These are phyloP conservation scores for Candida sojae DNA, from an alignment of 1,139 yeast genomes.

Conservation along the genomic window DNA sequence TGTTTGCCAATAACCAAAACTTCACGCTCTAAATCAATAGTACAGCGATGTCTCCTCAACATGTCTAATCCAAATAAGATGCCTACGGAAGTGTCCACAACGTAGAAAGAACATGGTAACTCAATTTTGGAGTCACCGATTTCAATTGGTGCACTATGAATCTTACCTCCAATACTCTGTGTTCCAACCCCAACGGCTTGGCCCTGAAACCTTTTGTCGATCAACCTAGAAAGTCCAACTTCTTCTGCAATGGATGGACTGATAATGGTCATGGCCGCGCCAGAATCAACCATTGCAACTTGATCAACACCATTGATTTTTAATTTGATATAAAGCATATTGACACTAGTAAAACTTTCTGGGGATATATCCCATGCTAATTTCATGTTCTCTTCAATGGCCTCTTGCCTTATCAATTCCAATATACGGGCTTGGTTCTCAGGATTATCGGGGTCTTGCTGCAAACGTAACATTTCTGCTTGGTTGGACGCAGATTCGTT, in stretches of 20 bases:
- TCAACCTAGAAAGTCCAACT: slow-evolving; percentile 68
- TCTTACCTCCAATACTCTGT: slow-evolving; percentile 74
- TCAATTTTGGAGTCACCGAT: slow-evolving; percentile 57
- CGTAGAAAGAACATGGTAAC: slow-evolving; percentile 79
- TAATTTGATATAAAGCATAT: slow-evolving; percentile 79
- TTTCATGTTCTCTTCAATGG: slow-evolving; percentile 74
- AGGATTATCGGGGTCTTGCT: slow-evolving; percentile 71
- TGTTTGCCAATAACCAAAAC: slow-evolving; percentile 71
- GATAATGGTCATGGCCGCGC: slow-evolving; percentile 90
- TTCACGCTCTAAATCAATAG: slow-evolving; percentile 70
- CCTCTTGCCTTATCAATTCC: slow-evolving; percentile 70
- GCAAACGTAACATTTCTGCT: slow-evolving; percentile 52
- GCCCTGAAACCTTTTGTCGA: slow-evolving; percentile 82
- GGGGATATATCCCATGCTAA: slow-evolving; percentile 88
- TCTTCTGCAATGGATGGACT: slow-evolving; percentile 74
- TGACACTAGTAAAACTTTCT: slow-evolving; percentile 79
- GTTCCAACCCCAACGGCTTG: slow-evolving; percentile 91
- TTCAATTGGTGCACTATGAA: slow-evolving; percentile 86
- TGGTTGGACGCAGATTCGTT: slow-evolving; percentile 23
- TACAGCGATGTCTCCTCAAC: slow-evolving; percentile 86
- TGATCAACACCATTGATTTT: slow-evolving; percentile 78
- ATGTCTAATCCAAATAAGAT: slow-evolving; percentile 70
- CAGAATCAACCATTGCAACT: slow-evolving; percentile 94
- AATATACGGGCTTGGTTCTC: slow-evolving; percentile 67
- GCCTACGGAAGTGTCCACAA: slow-evolving; percentile 76